Evolutionary conservation across 2,329 filamentous ascomycete genomes (phyloP), one percentile per base, ranked within the genome.

Genomic region (Pseudocercospora fuligena): DNA sequence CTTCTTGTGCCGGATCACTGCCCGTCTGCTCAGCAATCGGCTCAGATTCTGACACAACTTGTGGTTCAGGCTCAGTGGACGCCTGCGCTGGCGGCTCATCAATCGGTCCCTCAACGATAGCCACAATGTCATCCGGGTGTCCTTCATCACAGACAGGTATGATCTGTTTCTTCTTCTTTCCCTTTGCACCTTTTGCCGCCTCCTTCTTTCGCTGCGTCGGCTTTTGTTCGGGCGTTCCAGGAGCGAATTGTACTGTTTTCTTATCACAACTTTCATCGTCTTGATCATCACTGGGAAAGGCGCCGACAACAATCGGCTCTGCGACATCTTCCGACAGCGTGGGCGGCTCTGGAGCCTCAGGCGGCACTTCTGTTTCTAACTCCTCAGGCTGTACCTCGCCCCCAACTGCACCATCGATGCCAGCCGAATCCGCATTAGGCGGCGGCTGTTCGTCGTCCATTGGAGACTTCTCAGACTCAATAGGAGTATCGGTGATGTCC

Each of bases 161-260:
- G 23, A 53, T 57, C 3, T 51, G 57, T 31, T 71, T 70, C 65
- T 71, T 74, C 43, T 73, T 74, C 58, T 70, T 73, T 25, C 61
- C 65, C 65, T 75, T 76, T 12, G 65, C 53, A 1, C 67, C 63
- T 43, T 69, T 72, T 2, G 61, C 54, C 47, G 47, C 63, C 60
- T 74, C 74, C 66, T 76, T 75, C 61, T 73, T 73, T 2, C 73
- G 65, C 11, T 64, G 51, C 3, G 73, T 74, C 5, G 69, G 63
- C 31, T 70, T 72, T 1, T 70, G 73, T 19, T 76, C 73, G 3
- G 73, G 70, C 6, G 73, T 76, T 8, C 70, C 73, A 27, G 73
- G 72, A 16, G 74, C 73, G 36, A 74, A 75, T 63, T 68, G 69
- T 1, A 75, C 74, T 29, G 70, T 72, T 54, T 74, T 75, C 43